Percentiles rank a stretch among this genome's conserved stretches.
Evolutionary conservation across 495 filamentous ascomycete species (phyloP).

Genomic region (Acidomyces sp.): DNA sequence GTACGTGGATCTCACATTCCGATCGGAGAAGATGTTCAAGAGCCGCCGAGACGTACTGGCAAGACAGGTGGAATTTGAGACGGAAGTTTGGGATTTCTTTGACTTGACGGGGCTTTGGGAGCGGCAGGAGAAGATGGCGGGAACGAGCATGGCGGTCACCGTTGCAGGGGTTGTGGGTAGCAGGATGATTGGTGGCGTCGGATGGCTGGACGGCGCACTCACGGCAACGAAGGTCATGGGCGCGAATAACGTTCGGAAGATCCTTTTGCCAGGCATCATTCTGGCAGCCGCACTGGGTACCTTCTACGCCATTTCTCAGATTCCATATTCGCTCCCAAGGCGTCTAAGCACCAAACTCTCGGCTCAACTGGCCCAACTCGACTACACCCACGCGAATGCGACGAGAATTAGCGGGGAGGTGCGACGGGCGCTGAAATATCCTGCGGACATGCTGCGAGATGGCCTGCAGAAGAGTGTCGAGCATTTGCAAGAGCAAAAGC

Average conservation of each 20-base stretch:
- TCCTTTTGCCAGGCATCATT: constrained; percentile 70
- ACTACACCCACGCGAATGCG: constrained; percentile 85
- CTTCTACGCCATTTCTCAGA: constrained; percentile 68
- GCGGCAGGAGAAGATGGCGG: constrained; percentile 83
- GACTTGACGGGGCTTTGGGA: constrained; percentile 73
- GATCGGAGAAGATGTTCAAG: constrained; percentile 82
- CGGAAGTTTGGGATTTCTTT: constrained; percentile 87
- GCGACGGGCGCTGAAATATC: constrained; percentile 72
- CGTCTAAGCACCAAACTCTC: constrained; percentile 78
- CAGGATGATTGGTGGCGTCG: constrained; percentile 64
- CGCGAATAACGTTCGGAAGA: constrained; percentile 63
- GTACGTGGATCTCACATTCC: constrained; percentile 72
- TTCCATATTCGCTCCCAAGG: constrained; percentile 75
- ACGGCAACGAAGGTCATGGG: constrained; percentile 69
- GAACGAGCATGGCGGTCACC: constrained; percentile 85
- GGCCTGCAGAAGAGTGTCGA: constrained; percentile 71
- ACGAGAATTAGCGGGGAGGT: constrained; percentile 69
- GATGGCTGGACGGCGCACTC: constrained; percentile 79
- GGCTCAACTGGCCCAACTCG: constrained; percentile 58
- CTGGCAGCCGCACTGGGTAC: constrained; percentile 56
- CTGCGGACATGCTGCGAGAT: constrained; percentile 66
- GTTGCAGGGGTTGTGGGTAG: constrained; percentile 75
- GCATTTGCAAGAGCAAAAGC: constrained; percentile 58
- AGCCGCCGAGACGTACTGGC: constrained; percentile 66
- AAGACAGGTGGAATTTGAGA: constrained; percentile 69